Evolutionary conservation across 257 asterid species (phyloP).

Genomic region (Nicotiana knightiana): DNA sequence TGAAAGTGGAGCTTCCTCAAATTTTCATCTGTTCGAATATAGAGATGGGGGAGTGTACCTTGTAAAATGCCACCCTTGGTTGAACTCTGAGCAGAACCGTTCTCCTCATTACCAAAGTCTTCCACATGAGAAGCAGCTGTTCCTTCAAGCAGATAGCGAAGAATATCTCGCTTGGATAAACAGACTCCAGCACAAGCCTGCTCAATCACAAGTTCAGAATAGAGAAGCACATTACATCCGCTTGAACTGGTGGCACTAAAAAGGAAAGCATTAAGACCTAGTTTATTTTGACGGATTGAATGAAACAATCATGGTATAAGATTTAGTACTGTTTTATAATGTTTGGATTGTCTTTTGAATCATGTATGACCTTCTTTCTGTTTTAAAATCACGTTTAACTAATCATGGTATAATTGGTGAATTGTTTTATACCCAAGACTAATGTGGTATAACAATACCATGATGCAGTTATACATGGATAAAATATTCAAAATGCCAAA

Average conservation of each 20-base stretch:
- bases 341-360: too few relatives aligned
- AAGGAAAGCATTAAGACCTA: background rate
- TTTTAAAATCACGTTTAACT: too few relatives aligned
- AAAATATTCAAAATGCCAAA: too few relatives aligned
- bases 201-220: conserved; percentile 19
- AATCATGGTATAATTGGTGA: too few relatives aligned
- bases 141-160: conserved; percentile 52
- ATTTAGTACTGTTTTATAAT: too few relatives aligned
- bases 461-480: too few relatives aligned
- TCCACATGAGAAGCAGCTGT: conserved; percentile 68
- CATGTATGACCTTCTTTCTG: too few relatives aligned
- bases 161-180: conserved; percentile 56
- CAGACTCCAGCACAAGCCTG: conserved; percentile 68
- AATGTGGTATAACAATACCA: too few relatives aligned
- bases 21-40: background rate
- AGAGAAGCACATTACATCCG: background rate
- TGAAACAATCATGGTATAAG: too few relatives aligned
- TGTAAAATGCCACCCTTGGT: conserved; percentile 17
- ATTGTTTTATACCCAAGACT: too few relatives aligned
- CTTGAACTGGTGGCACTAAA: conserved; percentile 2
- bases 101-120: conserved; percentile 38
- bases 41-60: conserved; percentile 29
- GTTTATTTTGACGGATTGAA: too few relatives aligned
- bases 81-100: conserved; percentile 23
- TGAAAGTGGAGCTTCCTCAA: background rate